Percentiles rank a stretch among this genome's conserved stretches.
These are phyloP conservation scores for Tuber umbilicatum DNA, from an alignment of 495 filamentous ascomycete genomes.

Conservation along the genomic window DNA sequence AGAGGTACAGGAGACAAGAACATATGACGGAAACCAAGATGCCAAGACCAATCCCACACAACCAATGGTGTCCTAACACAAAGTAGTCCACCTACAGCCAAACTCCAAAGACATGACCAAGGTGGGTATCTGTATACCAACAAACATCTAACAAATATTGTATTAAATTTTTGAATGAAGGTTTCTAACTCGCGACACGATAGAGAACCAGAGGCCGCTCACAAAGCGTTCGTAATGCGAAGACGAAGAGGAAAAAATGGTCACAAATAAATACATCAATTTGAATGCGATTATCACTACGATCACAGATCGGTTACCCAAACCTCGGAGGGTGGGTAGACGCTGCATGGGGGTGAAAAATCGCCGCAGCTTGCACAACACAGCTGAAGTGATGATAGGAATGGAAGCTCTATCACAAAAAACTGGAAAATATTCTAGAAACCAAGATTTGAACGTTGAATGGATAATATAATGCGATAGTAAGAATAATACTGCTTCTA, in stretches of 20 bases:
- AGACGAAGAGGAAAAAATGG: neutral
- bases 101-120: too few species aligned
- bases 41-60: too few species aligned
- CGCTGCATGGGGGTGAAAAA: neutral
- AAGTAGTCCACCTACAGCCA: too few species aligned
- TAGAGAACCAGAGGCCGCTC: neutral
- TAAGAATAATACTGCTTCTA: neutral
- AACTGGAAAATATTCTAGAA: neutral
- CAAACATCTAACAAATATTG: too few species aligned
- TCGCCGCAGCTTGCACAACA: neutral
- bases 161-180: too few species aligned
- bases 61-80: too few species aligned
- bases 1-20: too few species aligned
- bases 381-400: neutral
- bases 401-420: neutral
- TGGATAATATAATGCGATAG: neutral
- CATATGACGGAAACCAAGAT: too few species aligned
- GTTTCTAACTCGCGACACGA: too few species aligned
- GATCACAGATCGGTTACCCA: slow-evolving; percentile 1
- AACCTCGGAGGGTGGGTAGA: neutral
- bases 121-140: too few species aligned
- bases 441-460: neutral
- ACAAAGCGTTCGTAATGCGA: neutral
- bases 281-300: neutral
- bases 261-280: neutral